phyloP scores from a whole-genome alignment of 306 rosid genomes.

The Senna siamea region DNA sequence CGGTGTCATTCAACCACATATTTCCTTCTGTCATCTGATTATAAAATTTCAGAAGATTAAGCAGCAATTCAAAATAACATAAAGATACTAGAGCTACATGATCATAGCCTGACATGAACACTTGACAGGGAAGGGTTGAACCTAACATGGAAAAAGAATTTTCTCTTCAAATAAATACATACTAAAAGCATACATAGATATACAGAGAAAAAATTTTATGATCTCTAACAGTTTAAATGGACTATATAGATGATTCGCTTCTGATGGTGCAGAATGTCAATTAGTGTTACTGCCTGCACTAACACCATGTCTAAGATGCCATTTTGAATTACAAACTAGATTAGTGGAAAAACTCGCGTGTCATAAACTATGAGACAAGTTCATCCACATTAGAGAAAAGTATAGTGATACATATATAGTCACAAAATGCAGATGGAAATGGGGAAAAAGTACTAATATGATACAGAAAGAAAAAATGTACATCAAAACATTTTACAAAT shows the following conservation, averaged over 20 bases:
- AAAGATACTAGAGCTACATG: constrained; percentile 12
- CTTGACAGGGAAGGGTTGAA: not conserved
- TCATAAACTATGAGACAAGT: not conserved
- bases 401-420: not conserved
- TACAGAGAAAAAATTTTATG: not conserved
- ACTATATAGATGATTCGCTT: not conserved
- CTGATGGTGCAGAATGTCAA: not conserved
- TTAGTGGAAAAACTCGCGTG: not conserved
- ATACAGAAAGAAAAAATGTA: not conserved
- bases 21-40: constrained; percentile 93
- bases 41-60: constrained; percentile 43
- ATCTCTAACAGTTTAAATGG: not conserved
- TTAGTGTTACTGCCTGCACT: constrained; percentile 8
- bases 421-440: not conserved
- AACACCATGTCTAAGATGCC: not conserved
- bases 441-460: not conserved
- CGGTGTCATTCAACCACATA: constrained; percentile 89
- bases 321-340: constrained; percentile 1
- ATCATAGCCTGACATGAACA: constrained; percentile 19
- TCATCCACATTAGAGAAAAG: not conserved
- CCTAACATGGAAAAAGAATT: constrained; percentile 5
- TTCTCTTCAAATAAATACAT: not conserved
- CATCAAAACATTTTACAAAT: no score
- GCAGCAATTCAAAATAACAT: constrained; percentile 31
- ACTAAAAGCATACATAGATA: not conserved